Evolutionary conservation across 2,329 filamentous ascomycete genomes (phyloP), one percentile per base, ranked within the genome.

Genomic region (Fusarium sp.): DNA sequence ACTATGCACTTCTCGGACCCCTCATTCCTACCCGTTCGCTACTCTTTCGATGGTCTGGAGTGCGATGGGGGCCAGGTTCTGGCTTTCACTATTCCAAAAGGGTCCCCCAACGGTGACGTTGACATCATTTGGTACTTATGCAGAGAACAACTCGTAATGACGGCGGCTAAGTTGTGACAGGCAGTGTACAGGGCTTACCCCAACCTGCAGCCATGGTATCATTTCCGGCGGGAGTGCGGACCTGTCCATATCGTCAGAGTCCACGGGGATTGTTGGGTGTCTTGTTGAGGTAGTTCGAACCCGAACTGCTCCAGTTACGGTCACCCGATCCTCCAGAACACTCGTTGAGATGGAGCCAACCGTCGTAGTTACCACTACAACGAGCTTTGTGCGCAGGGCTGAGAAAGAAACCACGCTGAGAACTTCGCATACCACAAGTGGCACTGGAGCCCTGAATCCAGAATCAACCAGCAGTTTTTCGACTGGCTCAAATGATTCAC

Each of bases 1-100:
- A 51, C 48, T 24, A n/a, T 51, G 13, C 26, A 43, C n/a, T 51
- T 51, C 15, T 40, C 39, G 11, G 48, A 51, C 25, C 7, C 48
- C 15, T 19, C 22, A 7, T 51, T 51, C 11, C 38, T 51, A n/a
- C 39, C 48, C 10, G 28, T 51, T 31, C 22, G 31, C 22, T 51
- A 41, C 15, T 36, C 38, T 13, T 51, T 51, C 31, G 12, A 28
- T 13, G n/a, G 13, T 6, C 22, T 43, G 2, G 10, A 40, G 10
- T 51, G 31, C 15, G 39, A 51, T 35, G 31, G 39, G 24, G 12
- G 28, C 25, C 39, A 43, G 12, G 22, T 51, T 8, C 9, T 32
- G 5, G 25, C 31, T 7, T 51, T 51, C 9, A 43, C 29, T 15
- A 39, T 51, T 5, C 48, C 39, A 22, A 19, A 32, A 13, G 28